phyloP scores from a whole-genome alignment of 1,139 yeast genomes.

The Zygoascus sp. region DNA sequence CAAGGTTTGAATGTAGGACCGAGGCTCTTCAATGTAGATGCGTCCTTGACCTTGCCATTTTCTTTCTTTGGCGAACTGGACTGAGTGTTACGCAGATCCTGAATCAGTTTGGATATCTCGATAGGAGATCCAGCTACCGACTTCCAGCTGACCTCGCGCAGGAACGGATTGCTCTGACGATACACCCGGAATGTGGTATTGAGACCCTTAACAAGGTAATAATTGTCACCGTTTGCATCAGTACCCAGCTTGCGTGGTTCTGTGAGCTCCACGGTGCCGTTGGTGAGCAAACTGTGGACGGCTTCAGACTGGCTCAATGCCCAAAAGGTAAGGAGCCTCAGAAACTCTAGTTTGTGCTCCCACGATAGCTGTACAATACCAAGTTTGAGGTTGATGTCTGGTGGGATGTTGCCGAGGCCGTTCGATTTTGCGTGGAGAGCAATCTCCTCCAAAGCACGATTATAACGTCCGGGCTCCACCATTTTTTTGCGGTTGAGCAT shows the following conservation, averaged over 20 bases:
- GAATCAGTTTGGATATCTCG: conserved; percentile 27
- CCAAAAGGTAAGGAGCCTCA: conserved; percentile 32
- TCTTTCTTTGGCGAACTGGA: background rate
- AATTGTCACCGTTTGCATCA: conserved; percentile 27
- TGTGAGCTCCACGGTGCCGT: conserved; percentile 17
- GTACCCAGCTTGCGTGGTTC: conserved; percentile 24
- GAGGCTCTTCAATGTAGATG: background rate
- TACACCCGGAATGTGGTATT: conserved; percentile 33
- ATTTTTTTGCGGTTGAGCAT: conserved; percentile 39
- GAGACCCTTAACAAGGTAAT: conserved; percentile 29
- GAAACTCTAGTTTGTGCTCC: conserved; percentile 31
- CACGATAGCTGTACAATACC: conserved; percentile 31
- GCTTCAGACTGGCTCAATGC: conserved; percentile 29
- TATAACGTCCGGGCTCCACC: conserved; percentile 37
- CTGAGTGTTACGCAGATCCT: background rate
- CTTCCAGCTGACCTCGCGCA: conserved; percentile 32
- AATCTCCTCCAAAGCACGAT: conserved; percentile 36
- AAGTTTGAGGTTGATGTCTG: conserved; percentile 18
- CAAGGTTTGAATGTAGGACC: background rate
- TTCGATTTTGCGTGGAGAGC: conserved; percentile 20
- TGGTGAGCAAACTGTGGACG: conserved; percentile 12
- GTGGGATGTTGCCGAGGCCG: conserved; percentile 24
- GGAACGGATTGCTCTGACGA: conserved; percentile 32
- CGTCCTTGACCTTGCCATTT: background rate
- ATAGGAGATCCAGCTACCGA: conserved; percentile 31